Evolutionary conservation across 2,329 filamentous ascomycete genomes (phyloP).

Genomic region (Fusarium floridanum): DNA sequence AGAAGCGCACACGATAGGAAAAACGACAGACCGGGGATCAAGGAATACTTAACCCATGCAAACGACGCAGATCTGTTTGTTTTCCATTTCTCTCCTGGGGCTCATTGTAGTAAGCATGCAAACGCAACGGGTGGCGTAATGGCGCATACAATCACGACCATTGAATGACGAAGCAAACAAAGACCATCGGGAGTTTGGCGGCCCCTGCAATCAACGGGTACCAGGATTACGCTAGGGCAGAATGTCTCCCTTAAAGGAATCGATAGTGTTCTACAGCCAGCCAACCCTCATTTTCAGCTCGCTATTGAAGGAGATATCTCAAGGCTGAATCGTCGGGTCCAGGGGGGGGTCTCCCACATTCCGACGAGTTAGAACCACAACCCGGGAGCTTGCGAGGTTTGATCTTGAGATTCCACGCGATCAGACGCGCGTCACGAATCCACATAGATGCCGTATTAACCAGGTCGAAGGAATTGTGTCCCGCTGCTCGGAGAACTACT

Average conservation of each 20-base stretch:
- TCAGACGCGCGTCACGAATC: conserved; percentile 2
- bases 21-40: neutral
- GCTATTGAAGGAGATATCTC: neutral
- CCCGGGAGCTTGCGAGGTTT: neutral
- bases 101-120: neutral
- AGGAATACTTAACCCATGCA: neutral
- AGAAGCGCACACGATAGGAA: neutral
- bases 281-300: neutral
- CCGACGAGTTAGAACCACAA: neutral
- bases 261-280: neutral
- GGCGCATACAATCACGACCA: neutral
- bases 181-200: neutral
- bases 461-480: neutral
- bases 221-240: neutral
- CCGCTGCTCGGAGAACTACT: neutral
- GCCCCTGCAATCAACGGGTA: neutral
- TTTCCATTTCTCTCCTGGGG: neutral
- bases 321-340: neutral
- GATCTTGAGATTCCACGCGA: neutral
- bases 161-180: neutral
- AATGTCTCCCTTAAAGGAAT: neutral
- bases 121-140: conserved; percentile 2
- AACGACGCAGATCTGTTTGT: neutral
- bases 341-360: neutral
- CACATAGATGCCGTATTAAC: neutral